These are phyloP conservation scores for Phytophthora megakarya DNA, from an alignment of 352 stramenopile genomes.

Conservation along the genomic window DNA sequence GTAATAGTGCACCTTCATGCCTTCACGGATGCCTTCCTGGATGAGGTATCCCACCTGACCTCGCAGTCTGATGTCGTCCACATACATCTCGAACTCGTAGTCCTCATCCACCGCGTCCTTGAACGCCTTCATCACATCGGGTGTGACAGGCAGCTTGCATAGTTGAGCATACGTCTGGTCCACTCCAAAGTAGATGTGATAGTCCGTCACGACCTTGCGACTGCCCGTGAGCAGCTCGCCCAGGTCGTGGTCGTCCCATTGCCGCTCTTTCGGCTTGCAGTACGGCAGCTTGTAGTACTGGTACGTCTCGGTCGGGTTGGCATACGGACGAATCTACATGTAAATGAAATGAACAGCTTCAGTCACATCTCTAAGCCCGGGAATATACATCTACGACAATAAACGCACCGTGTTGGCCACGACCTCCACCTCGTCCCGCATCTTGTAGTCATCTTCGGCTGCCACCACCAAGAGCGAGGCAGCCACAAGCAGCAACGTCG, in stretches of 20 bases:
- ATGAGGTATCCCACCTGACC: slow-evolving; percentile 94
- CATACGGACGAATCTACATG: slow-evolving; percentile 92
- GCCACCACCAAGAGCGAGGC: slow-evolving; percentile 7
- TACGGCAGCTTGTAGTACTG: slow-evolving; percentile 98
- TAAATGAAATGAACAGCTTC: not conserved
- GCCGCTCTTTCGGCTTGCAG: slow-evolving; percentile 86
- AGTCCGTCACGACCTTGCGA: slow-evolving; percentile 91
- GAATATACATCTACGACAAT: not conserved
- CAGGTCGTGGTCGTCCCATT: slow-evolving; percentile 91
- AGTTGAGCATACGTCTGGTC: slow-evolving; percentile 88
- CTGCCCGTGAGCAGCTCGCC: slow-evolving; percentile 96
- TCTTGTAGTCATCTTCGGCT: slow-evolving; percentile 46
- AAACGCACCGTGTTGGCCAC: slow-evolving; percentile 69
- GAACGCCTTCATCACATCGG: slow-evolving; percentile 87
- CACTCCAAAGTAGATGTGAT: slow-evolving; percentile 84
- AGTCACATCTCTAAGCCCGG: not conserved
- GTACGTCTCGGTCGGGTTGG: slow-evolving; percentile 98
- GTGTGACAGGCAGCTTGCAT: slow-evolving; percentile 85
- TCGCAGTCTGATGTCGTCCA: slow-evolving; percentile 97
- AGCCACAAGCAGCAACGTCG: slow-evolving; percentile 21
- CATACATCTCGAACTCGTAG: slow-evolving; percentile 99
- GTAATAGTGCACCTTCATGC: slow-evolving; percentile 85
- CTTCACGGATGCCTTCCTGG: slow-evolving; percentile 51
- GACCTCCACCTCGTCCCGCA: slow-evolving; percentile 70
- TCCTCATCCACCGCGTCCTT: slow-evolving; percentile 97